Evolutionary conservation across 2,329 filamentous ascomycete genomes (phyloP), one percentile per base, ranked within the genome.

Genomic region (Colletotrichum gigasporum): DNA sequence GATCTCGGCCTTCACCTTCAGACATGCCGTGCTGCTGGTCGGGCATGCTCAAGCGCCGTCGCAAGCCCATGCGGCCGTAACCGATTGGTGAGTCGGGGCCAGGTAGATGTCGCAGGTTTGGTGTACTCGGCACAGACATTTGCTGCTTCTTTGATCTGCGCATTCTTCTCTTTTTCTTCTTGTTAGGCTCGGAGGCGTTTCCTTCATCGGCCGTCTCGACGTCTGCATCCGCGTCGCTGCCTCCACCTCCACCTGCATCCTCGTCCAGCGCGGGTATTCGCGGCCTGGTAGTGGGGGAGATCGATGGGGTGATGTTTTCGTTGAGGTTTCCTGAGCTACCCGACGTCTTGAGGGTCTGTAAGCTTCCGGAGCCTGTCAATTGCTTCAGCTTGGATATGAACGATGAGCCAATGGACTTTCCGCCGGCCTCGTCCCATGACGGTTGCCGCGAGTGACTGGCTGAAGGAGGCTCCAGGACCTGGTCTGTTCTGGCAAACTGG

Each of bases 181-280:
- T 86, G 2, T 76, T 70, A 26, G 77, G 71, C 54, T 82, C 80
- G 12, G 79, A 73, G n/a, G 77, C 71, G 16, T 79, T 79, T n/a
- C 84, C 85, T 73, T 97, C 94, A 54, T 94, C 93, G 0, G 90
- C 92, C 44, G 93, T 97, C 73, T 96, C 94, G 2, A 90, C 92
- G 74, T 96, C 93, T 1, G 91, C 90, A 71, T 91, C 90, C 12
- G 83, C 88, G 74, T 94, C 92, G 74, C 89, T 92, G 18, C 87
- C 88, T 12, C 34, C 62, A 16, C 16, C 34, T 41, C 24, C n/a
- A n/a, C n/a, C 35, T 66, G 84, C 85, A 61, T 85, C 83, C 68
- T 87, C 85, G 41, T 80, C 76, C 58, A 88, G 74, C 1, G 83
- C 80, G 9, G 85, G 85, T 67, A 87, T 80, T 60, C 82, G 71